Percentiles rank a stretch among this genome's conserved stretches.
These are phyloP conservation scores for Suillus clintonianus DNA, from an alignment of 768 basidiomycete genomes.

Conservation along the genomic window DNA sequence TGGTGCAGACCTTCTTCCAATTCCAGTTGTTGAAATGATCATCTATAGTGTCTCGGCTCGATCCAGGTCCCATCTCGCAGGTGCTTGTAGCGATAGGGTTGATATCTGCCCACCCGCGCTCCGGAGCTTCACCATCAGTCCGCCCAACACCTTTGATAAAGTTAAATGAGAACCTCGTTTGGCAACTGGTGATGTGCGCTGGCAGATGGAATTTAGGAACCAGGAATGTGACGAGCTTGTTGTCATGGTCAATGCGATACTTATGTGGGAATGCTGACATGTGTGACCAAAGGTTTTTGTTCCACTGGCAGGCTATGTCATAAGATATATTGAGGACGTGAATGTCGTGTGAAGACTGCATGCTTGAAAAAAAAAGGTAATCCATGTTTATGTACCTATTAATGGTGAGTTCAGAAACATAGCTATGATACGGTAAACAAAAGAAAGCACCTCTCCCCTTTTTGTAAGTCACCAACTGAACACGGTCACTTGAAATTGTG, in stretches of 20 bases:
- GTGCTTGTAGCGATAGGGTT: conserved; percentile 32
- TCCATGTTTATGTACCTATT: conserved; percentile 6
- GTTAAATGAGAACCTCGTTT: conserved; percentile 29
- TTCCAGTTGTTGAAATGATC: conserved; percentile 34
- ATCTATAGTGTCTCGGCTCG: conserved; percentile 36
- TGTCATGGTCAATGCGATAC: neutral
- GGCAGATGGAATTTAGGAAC: conserved; percentile 40
- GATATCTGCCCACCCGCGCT: conserved; percentile 35
- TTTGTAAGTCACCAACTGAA: conserved; percentile 8
- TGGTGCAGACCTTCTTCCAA: conserved; percentile 29
- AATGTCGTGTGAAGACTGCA: neutral
- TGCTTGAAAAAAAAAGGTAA: neutral
- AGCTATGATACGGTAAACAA: neutral
- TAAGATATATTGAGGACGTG: conserved; percentile 9
- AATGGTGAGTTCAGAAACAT: neutral
- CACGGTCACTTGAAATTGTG: conserved; percentile 5
- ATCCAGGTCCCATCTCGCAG: conserved; percentile 35
- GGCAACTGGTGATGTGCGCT: conserved; percentile 31
- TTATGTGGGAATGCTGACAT: conserved; percentile 5
- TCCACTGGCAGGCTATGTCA: conserved; percentile 31
- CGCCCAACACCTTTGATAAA: conserved; percentile 26
- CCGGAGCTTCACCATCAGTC: conserved; percentile 38
- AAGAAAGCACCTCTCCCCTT: conserved; percentile 9
- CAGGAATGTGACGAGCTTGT: conserved; percentile 11
- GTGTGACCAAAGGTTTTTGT: conserved; percentile 4